phyloP scores from a whole-genome alignment of 108 stramenopile genomes.

The Parietichytrium sp. region DNA sequence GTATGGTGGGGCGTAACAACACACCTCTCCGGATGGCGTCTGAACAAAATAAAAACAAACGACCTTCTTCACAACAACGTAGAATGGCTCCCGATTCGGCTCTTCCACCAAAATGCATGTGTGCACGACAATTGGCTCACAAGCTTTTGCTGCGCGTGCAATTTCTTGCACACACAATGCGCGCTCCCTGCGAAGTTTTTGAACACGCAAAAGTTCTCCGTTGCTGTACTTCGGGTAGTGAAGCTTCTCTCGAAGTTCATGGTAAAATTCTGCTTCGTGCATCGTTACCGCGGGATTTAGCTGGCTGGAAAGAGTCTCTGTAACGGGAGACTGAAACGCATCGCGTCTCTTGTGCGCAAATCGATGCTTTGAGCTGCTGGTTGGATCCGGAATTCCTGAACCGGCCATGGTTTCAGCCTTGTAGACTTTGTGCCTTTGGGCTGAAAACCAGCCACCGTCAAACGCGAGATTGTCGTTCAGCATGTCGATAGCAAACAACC shows the following conservation, averaged over 20 bases:
- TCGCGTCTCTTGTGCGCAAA: too few relatives aligned
- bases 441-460: slow-evolving; percentile 9
- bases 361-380: not conserved
- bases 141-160: not conserved
- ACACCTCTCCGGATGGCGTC: not conserved
- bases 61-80: not conserved
- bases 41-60: slow-evolving; percentile 27
- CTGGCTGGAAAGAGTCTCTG: not conserved
- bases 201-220: not conserved
- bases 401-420: not conserved
- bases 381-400: not conserved
- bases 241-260: not conserved
- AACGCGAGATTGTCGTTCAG: not conserved
- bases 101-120: not conserved
- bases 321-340: too few relatives aligned
- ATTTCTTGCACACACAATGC: not conserved
- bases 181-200: not conserved
- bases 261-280: slow-evolving; percentile 4
- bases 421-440: not conserved
- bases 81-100: not conserved
- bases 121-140: slow-evolving; percentile 17
- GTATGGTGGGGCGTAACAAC: not conserved
- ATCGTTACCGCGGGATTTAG: not conserved
- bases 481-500: not conserved
- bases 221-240: slow-evolving; percentile 14